Base-by-base conservation (phyloP, 306 rosid species). In the Vigna angularis region DNA sequence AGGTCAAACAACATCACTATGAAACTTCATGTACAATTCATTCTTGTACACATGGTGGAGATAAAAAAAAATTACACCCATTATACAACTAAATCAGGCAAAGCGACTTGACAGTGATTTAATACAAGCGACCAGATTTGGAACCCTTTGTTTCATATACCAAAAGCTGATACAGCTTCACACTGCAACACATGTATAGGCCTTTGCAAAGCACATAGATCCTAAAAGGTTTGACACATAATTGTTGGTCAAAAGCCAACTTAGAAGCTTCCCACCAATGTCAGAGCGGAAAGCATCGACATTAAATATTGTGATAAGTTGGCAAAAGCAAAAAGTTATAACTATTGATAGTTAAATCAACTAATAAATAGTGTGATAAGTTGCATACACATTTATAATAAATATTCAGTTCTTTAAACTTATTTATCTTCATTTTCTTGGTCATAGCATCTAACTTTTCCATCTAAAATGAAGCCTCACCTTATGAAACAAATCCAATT, bases 201-300 rank as follows among this genome's bases (percentile, higher is more conserved):
- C 32, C 72, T 22, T 40, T 36, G 59, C 74, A 61, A 70, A 40
- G 57, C 47, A 77, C 20, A 72, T 53, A 66, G 51, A 17, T 40
- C 10, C 47, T n/a, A 12, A 69, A 30, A 78, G 44, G 62, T 22
- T n/a, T 62, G 63, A 65, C 58, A 50, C 45, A 34, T 42, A 76
- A 70, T 40, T 70, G 53, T 59, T 61, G 53, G 17, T 13, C 77
- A 62, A 51, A 75, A 51, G 36, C 62, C 48, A 70, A 58, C 15
- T 71, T 71, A 53, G 78, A 76, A 72, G 30, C 57, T 72, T 76
- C 71, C 78, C 42, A 71, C 34, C 70, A 51, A 64, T 30, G 61
- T 53, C 13, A 64, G 10, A 76, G 7, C 5, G 38, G 38, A 34
- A 34, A 34, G 7, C 7, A 34, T 34, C 38, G 7, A 34, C 42